phyloP scores from a whole-genome alignment of 352 stramenopile species.

The Globisporangium camurandrum region DNA sequence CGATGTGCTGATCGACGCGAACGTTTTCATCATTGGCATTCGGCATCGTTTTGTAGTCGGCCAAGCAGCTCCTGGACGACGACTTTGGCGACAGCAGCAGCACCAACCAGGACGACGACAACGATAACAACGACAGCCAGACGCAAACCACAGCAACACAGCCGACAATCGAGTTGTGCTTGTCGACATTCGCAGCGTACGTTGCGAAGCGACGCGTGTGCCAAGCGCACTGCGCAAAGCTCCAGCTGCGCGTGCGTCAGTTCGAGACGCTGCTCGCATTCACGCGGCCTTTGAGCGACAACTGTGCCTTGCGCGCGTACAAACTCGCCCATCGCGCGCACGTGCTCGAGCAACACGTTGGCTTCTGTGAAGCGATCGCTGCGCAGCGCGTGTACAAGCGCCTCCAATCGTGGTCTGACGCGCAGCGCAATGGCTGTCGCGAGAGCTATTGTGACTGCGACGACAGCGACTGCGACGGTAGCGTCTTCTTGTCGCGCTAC shows the following conservation, averaged over 20 bases:
- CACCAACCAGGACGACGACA: constrained; percentile 9
- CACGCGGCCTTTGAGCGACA: not conserved
- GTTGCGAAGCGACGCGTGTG: constrained; percentile 1
- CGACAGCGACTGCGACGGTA: not conserved
- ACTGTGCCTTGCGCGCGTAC: constrained; percentile 17
- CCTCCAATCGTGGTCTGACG: constrained; percentile 24
- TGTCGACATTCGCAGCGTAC: constrained; percentile 5
- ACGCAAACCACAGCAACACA: not conserved
- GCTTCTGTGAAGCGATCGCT: constrained; percentile 23
- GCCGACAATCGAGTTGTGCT: no score
- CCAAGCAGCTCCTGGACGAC: constrained; percentile 2
- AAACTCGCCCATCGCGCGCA: constrained; percentile 17
- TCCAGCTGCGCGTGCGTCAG: constrained; percentile 8
- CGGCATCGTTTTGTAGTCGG: constrained; percentile 1
- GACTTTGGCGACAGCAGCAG: constrained; percentile 2
- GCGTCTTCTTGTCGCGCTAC: constrained; percentile 24
- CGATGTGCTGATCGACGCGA: not conserved
- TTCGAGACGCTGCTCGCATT: constrained; percentile 11
- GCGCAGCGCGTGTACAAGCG: constrained; percentile 28
- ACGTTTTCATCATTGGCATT: not conserved
- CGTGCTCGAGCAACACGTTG: constrained; percentile 20
- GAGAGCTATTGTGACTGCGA: not conserved
- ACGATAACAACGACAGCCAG: not conserved
- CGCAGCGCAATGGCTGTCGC: constrained; percentile 3
- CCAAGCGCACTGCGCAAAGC: not conserved